Conservation (phyloP, 2,329 filamentous ascomycete species). For the Aspergillus sp. region DNA sequence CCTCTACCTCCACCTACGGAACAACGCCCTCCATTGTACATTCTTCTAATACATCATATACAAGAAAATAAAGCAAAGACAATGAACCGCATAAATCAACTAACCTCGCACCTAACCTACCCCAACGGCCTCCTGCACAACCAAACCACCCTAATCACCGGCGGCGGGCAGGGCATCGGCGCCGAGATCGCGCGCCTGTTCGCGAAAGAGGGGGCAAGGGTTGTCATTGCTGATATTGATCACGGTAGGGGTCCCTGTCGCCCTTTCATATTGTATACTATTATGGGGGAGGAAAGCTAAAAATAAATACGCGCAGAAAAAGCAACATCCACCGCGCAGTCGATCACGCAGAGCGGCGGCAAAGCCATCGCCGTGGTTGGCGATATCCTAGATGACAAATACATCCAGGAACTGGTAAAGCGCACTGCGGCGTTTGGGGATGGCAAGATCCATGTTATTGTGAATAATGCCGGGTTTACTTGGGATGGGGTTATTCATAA, state of each 20-base stretch:
- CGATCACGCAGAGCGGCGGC: conserved; percentile 56
- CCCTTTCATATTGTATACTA: background rate
- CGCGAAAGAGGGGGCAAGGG: conserved; percentile 79
- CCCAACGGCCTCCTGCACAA: conserved; percentile 69
- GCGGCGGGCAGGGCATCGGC: conserved; percentile 78
- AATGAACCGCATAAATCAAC: conserved; percentile 56
- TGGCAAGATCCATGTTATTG: conserved; percentile 83
- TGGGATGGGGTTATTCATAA: conserved; percentile 93
- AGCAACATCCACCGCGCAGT: conserved; percentile 56
- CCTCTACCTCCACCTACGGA: no score
- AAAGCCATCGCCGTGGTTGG: conserved; percentile 66
- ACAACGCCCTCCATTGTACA: no score
- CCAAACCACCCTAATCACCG: conserved; percentile 81
- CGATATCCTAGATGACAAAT: conserved; percentile 64
- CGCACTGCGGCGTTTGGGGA: conserved; percentile 70
- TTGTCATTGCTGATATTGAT: conserved; percentile 78
- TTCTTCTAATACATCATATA: background rate
- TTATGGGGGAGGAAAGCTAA: background rate
- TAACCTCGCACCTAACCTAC: conserved; percentile 72
- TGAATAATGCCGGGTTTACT: conserved; percentile 87
- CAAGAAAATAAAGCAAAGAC: conserved; percentile 5
- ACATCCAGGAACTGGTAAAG: conserved; percentile 64
- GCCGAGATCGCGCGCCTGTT: conserved; percentile 75
- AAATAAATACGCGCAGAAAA: conserved; percentile 44
- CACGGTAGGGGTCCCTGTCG: conserved; percentile 28